A percentile compares a stretch with the other conserved stretches of the same genome.
Conservation (phyloP, 371 early-diverging fungal genomes). For the Mortierella sp. region DNA sequence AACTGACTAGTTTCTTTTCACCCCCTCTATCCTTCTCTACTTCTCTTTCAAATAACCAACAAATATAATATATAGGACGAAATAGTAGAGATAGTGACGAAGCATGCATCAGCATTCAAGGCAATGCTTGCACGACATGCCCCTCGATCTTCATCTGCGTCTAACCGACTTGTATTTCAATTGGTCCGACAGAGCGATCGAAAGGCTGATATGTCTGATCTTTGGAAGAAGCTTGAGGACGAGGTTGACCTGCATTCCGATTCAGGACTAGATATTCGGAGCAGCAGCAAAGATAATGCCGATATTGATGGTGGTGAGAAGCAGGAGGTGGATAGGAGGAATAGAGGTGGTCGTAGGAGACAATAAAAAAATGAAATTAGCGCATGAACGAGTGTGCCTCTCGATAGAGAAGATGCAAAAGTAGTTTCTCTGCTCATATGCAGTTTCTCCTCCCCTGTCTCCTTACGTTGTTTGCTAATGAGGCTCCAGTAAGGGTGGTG, state of each 20-base stretch:
- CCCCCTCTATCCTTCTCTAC: neutral
- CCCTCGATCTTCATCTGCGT: conserved; percentile 13
- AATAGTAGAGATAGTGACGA: conserved; percentile 27
- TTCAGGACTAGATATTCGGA: neutral
- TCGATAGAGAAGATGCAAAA: neutral
- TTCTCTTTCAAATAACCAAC: neutral
- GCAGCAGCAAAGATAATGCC: neutral
- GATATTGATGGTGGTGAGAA: neutral
- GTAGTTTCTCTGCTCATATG: neutral
- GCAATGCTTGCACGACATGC: conserved; percentile 50
- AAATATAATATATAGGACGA: conserved; percentile 17
- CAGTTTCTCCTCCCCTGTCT: neutral
- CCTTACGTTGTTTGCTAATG: neutral
- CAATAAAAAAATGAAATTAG: neutral
- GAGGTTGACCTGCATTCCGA: conserved; percentile 12
- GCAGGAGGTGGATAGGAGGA: neutral
- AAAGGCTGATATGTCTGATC: conserved; percentile 27
- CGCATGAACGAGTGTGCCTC: neutral
- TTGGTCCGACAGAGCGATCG: conserved; percentile 36
- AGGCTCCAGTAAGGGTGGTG: too few relatives aligned
- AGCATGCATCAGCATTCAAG: conserved; percentile 30
- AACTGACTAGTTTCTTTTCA: too few relatives aligned
- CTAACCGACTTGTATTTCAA: conserved; percentile 37
- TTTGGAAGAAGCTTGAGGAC: conserved; percentile 33
- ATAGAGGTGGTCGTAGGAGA: neutral